Conservation (phyloP, 805 yeast species). For the Gaillardinia entomophila region DNA sequence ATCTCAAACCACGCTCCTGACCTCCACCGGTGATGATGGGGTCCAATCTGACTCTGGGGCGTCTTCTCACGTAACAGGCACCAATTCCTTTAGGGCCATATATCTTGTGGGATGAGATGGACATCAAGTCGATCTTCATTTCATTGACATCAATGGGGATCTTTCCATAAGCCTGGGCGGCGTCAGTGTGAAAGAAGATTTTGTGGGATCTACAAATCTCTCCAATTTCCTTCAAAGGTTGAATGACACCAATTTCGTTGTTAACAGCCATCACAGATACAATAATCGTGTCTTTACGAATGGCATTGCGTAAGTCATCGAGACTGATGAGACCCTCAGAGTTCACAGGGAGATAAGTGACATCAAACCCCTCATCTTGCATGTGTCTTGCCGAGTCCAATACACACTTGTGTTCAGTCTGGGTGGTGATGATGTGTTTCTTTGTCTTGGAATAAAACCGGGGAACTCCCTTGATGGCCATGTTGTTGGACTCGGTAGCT, state of each 20-base stretch:
- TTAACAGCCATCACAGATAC: constrained; percentile 96
- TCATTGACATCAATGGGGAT: constrained; percentile 88
- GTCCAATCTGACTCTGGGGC: constrained; percentile 96
- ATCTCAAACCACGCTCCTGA: constrained; percentile 95
- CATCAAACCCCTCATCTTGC: constrained; percentile 96
- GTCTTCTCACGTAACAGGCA: constrained; percentile 90
- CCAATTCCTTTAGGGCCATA: constrained; percentile 99
- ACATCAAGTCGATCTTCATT: constrained; percentile 86
- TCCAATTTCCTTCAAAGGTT: constrained; percentile 94
- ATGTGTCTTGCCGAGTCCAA: constrained; percentile 90
- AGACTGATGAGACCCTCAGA: constrained; percentile 74
- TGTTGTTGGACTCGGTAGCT: constrained; percentile 95
- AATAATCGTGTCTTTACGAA: constrained; percentile 84
- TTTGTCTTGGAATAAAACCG: constrained; percentile 86
- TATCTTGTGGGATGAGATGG: constrained; percentile 92
- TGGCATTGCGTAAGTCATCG: constrained; percentile 72
- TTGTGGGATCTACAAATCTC: constrained; percentile 77
- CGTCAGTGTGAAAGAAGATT: constrained; percentile 95
- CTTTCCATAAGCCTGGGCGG: constrained; percentile 96
- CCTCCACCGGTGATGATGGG: constrained; percentile 98
- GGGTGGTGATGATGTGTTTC: constrained; percentile 90
- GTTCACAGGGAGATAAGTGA: constrained; percentile 84
- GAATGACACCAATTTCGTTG: constrained; percentile 96
- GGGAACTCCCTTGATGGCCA: constrained; percentile 93
- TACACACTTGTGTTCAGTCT: constrained; percentile 99